These are phyloP conservation scores for Ophiostoma ips DNA, from an alignment of 2,329 filamentous ascomycete species.

Conservation along the genomic window DNA sequence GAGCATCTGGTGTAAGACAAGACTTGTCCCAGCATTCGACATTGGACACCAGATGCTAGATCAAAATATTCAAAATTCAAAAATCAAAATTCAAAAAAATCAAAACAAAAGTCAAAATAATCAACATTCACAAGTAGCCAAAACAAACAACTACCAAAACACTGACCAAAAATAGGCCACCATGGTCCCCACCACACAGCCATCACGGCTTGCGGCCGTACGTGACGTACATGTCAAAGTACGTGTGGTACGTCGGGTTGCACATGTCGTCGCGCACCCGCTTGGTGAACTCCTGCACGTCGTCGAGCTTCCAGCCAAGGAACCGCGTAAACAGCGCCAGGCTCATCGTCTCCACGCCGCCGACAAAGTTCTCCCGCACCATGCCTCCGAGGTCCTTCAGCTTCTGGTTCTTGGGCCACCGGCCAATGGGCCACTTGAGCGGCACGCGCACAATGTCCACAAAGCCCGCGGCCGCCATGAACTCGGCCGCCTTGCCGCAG, in stretches of 20 bases:
- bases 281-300: conserved; percentile 17
- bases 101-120: background rate
- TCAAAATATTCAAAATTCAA: background rate
- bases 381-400: conserved; percentile 24
- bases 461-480: conserved; percentile 21
- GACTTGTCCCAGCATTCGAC: too few relatives aligned
- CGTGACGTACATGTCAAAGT: conserved; percentile 18
- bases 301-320: conserved; percentile 22
- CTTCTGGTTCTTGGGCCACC: conserved; percentile 22
- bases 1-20: background rate
- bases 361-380: conserved; percentile 19
- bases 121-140: too few relatives aligned
- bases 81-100: background rate
- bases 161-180: too few relatives aligned
- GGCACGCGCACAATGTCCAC: conserved; percentile 19
- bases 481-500: conserved; percentile 18
- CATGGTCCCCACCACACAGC: background rate
- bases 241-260: conserved; percentile 18
- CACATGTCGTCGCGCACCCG: conserved; percentile 17
- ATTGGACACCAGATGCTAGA: too few relatives aligned
- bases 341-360: conserved; percentile 22
- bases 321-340: conserved; percentile 24
- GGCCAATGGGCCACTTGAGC: conserved; percentile 25
- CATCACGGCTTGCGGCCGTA: conserved; percentile 18
- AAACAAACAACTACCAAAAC: too few relatives aligned